Evolutionary conservation across 192 early-diverging fungal species (phyloP).

Genomic region (Backusella morwellensis): DNA sequence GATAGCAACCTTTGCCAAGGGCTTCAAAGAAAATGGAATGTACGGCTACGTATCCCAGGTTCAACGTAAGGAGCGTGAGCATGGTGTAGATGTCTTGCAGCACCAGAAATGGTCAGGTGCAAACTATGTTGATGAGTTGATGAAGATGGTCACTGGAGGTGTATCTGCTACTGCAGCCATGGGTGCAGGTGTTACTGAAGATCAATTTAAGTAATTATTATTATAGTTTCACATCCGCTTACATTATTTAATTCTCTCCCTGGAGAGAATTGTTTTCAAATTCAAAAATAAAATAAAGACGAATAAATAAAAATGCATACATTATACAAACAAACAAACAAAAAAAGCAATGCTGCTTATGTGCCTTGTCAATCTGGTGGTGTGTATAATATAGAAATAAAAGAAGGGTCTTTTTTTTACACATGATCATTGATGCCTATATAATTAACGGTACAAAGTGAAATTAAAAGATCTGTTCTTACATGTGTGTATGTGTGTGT

Average conservation of each 20-base stretch:
- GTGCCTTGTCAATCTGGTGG: not conserved
- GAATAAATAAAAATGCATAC: not conserved
- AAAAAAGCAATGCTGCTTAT: not conserved
- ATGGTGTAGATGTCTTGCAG: slow-evolving; percentile 88
- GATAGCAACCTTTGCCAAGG: slow-evolving; percentile 71
- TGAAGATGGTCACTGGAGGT: slow-evolving; percentile 92
- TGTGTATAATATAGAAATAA: not conserved
- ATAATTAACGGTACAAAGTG: too few species aligned
- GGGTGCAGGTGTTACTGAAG: slow-evolving; percentile 89
- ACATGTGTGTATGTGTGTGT: too few species aligned
- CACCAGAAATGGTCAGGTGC: slow-evolving; percentile 84
- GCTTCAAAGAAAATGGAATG: slow-evolving; percentile 89
- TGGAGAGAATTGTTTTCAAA: not conserved
- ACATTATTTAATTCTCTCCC: not conserved
- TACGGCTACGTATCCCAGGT: slow-evolving; percentile 90
- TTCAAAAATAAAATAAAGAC: not conserved
- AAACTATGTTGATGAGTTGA: slow-evolving; percentile 65
- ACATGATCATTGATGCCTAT: too few species aligned
- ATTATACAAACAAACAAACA: not conserved
- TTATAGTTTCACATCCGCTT: not conserved
- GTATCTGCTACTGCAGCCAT: slow-evolving; percentile 93
- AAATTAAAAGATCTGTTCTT: too few species aligned
- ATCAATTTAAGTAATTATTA: slow-evolving; percentile 57
- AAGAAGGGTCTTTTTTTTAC: too few species aligned
- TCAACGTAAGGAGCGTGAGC: slow-evolving; percentile 87